Conservation (phyloP, 164 flowering plant genomes). For the Saururus chinensis region DNA sequence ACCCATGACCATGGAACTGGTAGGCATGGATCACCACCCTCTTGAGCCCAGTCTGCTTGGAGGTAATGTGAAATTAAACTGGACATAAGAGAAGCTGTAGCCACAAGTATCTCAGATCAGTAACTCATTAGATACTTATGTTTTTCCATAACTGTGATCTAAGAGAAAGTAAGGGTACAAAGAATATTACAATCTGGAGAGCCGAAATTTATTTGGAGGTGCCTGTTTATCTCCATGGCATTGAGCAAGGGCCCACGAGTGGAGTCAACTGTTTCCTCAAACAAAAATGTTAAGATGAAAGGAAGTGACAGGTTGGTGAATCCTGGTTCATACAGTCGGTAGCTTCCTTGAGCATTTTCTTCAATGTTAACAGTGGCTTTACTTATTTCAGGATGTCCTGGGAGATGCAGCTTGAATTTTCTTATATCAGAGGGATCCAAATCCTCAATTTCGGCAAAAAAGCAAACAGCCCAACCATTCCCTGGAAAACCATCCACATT, state of each 20-base stretch:
- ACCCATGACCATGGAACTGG: conserved; percentile 97
- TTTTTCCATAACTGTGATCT: conserved; percentile 1
- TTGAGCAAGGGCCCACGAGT: conserved; percentile 83
- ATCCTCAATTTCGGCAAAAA: conserved; percentile 93
- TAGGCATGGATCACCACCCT: conserved; percentile 95
- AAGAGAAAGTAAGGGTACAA: not conserved
- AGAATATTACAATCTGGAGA: conserved; percentile 62
- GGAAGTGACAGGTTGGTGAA: conserved; percentile 70
- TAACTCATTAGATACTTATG: not conserved
- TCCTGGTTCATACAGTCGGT: conserved; percentile 89
- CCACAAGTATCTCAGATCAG: conserved; percentile 3
- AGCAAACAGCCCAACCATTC: conserved; percentile 85
- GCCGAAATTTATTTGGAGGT: conserved; percentile 61
- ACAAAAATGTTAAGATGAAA: conserved; percentile 64
- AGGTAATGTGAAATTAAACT: conserved; percentile 38
- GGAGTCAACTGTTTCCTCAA: conserved; percentile 68
- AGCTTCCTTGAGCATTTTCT: conserved; percentile 90
- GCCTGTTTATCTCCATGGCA: conserved; percentile 92
- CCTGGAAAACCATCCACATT: conserved; percentile 95
- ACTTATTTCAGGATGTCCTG: conserved; percentile 59
- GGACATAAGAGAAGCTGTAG: conserved; percentile 43
- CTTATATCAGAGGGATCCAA: conserved; percentile 51
- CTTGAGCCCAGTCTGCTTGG: conserved; percentile 68
- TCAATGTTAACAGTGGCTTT: conserved; percentile 70
- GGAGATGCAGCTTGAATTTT: conserved; percentile 70